These are phyloP conservation scores for Wickerhamomyces strasburgensis DNA, from an alignment of 805 yeast genomes.

Conservation along the genomic window DNA sequence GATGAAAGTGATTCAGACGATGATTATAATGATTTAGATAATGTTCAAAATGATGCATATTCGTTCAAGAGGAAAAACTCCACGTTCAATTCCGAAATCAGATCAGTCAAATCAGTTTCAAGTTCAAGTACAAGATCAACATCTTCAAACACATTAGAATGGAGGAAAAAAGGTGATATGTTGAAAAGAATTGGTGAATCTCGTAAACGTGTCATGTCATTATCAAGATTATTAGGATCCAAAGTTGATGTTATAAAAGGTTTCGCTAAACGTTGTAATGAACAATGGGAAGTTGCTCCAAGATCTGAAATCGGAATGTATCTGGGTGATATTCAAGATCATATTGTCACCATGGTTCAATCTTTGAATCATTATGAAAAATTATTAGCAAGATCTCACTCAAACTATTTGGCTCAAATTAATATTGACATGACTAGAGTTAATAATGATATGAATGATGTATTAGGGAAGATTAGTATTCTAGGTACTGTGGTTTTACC, in stretches of 20 bases:
- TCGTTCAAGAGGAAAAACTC: constrained; percentile 8
- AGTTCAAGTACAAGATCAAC: constrained; percentile 30
- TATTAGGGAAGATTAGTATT: constrained; percentile 86
- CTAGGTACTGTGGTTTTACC: constrained; percentile 95
- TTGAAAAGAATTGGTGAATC: constrained; percentile 92
- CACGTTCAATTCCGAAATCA: constrained; percentile 15
- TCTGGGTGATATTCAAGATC: constrained; percentile 96
- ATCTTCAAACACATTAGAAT: constrained; percentile 47
- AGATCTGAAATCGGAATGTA: constrained; percentile 89
- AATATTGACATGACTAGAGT: constrained; percentile 97
- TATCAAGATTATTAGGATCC: constrained; percentile 75
- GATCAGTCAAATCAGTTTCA: constrained; percentile 23
- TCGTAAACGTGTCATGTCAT: constrained; percentile 89
- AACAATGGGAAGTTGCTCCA: constrained; percentile 76
- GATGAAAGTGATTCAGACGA: constrained; percentile 21
- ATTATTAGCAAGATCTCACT: constrained; percentile 88
- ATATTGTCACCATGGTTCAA: constrained; percentile 95
- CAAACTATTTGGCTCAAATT: constrained; percentile 93
- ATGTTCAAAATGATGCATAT: not conserved
- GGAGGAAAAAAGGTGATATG: constrained; percentile 95
- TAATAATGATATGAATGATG: constrained; percentile 95
- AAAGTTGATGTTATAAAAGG: constrained; percentile 98
- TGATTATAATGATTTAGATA: constrained; percentile 17
- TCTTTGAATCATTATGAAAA: constrained; percentile 92
- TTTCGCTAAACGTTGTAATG: constrained; percentile 85